Base-by-base conservation (phyloP, 805 yeast species). In the Candida ponderosae region DNA sequence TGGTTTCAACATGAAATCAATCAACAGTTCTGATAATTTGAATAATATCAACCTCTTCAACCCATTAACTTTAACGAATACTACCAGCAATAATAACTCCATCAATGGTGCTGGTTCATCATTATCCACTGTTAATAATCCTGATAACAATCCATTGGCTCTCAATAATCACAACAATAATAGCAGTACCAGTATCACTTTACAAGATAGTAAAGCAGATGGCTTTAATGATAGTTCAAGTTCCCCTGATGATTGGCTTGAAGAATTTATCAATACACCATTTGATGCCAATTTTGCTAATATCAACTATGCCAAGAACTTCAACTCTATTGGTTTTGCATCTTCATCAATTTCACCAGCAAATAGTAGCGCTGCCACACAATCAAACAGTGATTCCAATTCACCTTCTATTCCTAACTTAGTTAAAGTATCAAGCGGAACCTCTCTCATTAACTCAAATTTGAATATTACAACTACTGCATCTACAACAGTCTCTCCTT, bases 211-310 rank as follows among this genome's bases (percentile, higher is more conserved):
- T 18, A 13, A 32, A 27, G 15, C 34, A 35, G n/a, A 13, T 21
- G 14, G 6, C 13, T 16, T 6, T 26, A 21, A 18, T 48, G 50
- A 50, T 29, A 47, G 47, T 18, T 38, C 43, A 38, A 37, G 57
- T 35, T 42, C 53, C 3, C 56, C 62, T 9, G 74, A 72, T 21
- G 80, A 76, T 40, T 81, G 90, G 89, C 60, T 83, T 14, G 69
- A 76, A 24, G 87, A 81, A 43, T 80, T 83, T 46, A 74, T 82
- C 35, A 76, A 68, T 38, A 74, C 84, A 1, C 84, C 87, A 6
- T 69, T 73, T 43, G 83, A 79, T 33, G 66, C 71, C 24, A 72
- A 75, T 38, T 73, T 80, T 39, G 52, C 57, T 28, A 47, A 79
- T 65, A 34, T 57, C 49, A 27, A 70, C 62, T 29, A 68, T 67